Base-by-base conservation (phyloP, 768 basidiomycete genomes). In the Austroboletus eburneus region DNA sequence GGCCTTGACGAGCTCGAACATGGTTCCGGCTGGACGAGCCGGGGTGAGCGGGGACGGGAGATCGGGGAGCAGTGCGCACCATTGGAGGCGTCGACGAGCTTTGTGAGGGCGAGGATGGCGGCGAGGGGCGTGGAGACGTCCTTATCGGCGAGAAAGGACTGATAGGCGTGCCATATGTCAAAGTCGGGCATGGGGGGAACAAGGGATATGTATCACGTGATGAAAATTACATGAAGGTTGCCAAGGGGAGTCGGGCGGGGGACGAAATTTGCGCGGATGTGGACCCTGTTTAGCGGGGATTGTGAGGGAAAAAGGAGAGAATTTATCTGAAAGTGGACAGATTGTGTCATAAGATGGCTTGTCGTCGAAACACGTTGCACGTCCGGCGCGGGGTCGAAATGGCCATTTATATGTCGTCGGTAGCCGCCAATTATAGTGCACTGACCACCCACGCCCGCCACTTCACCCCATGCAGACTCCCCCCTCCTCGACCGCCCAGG, bases 1-100 rank as follows among this genome's bases (percentile, higher is more conserved):
- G 21, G 83, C 91, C 51, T 85, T 78, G 20, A 89, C 84, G 23
- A 98, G 82, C 66, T 99, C 95, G 56, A 86, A 90, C 85, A 92
- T 93, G 18, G 93, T 96, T 2, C 83, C 88, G 40, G 89, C 91
- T 91, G 59, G 24, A 39, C n/a, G 17, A 46, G 27, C 12, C 10
- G 41, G 25, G 45, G 47, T 32, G 42, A 12, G 32, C 17, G 46
- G 24, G 41, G 33, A 16, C 1, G 20, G 7, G 34, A 3, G 43
- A 25, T 13, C 43, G 45, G 37, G 58, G 70, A 60, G 72, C 57
- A 2, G 32, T 9, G 32, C 32, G 32, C 63, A 87, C 90, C 87
- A 66, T 83, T 75, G 22, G 91, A 92, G 49, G 79, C 73, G 53
- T 87, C 77, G 51, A 96, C 81, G 27, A 92, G 72, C 61, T 93